Conservation (phyloP, 768 basidiomycete species). For the Butyriboletus loyo region DNA sequence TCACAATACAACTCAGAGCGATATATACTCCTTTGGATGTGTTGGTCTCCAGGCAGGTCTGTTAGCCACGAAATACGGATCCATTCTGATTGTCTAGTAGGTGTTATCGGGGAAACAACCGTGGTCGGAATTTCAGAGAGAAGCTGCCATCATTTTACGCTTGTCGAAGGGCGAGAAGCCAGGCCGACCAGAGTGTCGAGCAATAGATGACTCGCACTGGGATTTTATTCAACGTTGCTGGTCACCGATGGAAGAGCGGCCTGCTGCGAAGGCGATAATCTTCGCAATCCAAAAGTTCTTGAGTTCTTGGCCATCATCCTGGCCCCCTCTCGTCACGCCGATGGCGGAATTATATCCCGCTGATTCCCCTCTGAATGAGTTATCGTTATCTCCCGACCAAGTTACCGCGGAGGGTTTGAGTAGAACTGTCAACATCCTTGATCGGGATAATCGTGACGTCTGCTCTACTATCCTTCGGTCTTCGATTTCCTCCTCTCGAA, state of each 20-base stretch:
- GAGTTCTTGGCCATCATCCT: background rate
- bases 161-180: slow-evolving; percentile 2
- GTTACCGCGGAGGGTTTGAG: too few species aligned
- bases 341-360: background rate
- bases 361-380: background rate
- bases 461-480: accelerated
- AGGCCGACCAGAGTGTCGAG: background rate
- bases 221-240: slow-evolving; percentile 4
- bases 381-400: background rate
- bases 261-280: background rate
- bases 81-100: too few species aligned
- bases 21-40: too few species aligned
- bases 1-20: too few species aligned
- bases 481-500: background rate
- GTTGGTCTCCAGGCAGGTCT: too few species aligned
- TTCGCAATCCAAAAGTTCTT: background rate
- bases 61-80: too few species aligned
- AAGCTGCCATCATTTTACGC: slow-evolving; percentile 1
- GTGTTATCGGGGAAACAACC: too few species aligned
- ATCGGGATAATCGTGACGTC: background rate
- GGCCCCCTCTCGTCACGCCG: background rate
- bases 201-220: slow-evolving; percentile 2
- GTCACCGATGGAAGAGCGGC: background rate
- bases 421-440: background rate
- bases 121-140: too few species aligned